phyloP scores from a whole-genome alignment of 805 yeast genomes.

The Wickerhamiella cacticola region DNA sequence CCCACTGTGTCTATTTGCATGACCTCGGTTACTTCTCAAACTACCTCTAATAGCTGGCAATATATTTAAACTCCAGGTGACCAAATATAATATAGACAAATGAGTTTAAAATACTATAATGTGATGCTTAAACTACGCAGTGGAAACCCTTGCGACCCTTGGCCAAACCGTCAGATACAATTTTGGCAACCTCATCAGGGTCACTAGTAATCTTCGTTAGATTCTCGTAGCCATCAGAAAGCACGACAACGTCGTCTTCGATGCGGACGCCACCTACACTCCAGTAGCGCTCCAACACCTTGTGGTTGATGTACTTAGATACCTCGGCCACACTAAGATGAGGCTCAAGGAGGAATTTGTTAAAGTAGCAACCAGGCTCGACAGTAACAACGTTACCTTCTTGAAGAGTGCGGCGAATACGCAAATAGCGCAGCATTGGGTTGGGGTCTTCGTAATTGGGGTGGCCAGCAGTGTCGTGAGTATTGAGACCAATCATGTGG shows the following conservation, averaged over 20 bases:
- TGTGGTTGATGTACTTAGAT: conserved; percentile 47
- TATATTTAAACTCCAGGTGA: no score
- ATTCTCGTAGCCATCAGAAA: conserved; percentile 65
- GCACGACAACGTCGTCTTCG: conserved; percentile 82
- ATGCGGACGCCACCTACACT: conserved; percentile 95
- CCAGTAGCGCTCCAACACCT: conserved; percentile 64
- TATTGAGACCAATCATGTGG: conserved; percentile 85
- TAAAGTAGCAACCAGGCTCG: conserved; percentile 91
- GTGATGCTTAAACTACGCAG: conserved; percentile 29
- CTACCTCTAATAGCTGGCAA: no score
- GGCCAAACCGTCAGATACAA: conserved; percentile 54
- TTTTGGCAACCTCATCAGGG: conserved; percentile 65
- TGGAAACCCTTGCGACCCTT: conserved; percentile 59
- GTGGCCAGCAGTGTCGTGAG: conserved; percentile 89
- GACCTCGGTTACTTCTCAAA: no score
- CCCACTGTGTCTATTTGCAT: no score
- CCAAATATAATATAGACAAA: neutral
- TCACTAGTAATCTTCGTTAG: conserved; percentile 76
- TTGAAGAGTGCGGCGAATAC: conserved; percentile 63
- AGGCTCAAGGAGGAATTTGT: conserved; percentile 64
- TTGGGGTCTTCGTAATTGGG: conserved; percentile 79
- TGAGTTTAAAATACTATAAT: neutral
- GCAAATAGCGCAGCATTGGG: conserved; percentile 60
- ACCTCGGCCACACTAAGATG: conserved; percentile 33
- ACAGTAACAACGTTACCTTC: conserved; percentile 81